phyloP scores from a whole-genome alignment of 495 filamentous ascomycete genomes.

The Tuber brumale region DNA sequence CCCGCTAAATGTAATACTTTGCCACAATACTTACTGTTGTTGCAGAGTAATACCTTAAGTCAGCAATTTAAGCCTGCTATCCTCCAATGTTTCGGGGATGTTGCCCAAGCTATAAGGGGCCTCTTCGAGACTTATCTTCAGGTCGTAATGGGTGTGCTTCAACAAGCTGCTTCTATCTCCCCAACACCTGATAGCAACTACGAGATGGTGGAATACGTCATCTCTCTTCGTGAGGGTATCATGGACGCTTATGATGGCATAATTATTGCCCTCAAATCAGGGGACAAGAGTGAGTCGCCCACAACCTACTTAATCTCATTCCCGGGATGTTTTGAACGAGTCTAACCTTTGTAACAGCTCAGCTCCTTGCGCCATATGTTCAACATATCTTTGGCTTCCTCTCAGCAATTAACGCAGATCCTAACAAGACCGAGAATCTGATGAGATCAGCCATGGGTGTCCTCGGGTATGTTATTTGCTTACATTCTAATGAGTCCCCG shows the following conservation, averaged over 20 bases:
- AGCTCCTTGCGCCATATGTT: conserved; percentile 66
- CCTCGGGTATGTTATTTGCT: conserved; percentile 63
- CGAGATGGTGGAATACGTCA: conserved; percentile 92
- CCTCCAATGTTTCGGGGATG: conserved; percentile 94
- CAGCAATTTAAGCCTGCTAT: conserved; percentile 99
- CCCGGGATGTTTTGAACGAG: background rate
- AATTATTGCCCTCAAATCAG: conserved; percentile 81
- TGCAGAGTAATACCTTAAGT: conserved; percentile 61
- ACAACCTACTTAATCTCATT: background rate
- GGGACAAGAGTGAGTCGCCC: conserved; percentile 61
- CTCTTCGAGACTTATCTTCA: conserved; percentile 87
- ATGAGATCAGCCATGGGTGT: conserved; percentile 93
- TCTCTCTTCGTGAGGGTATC: conserved; percentile 89
- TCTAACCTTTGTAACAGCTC: conserved; percentile 49
- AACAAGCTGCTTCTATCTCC: conserved; percentile 77
- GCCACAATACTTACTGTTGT: conserved; percentile 40
- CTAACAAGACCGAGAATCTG: conserved; percentile 80
- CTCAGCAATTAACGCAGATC: conserved; percentile 69
- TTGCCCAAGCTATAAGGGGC: conserved; percentile 88
- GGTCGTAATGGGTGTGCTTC: conserved; percentile 85
- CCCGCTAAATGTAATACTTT: conserved; percentile 7
- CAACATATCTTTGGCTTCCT: conserved; percentile 85
- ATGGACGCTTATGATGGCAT: conserved; percentile 99
- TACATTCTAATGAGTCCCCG: conserved; percentile 40
- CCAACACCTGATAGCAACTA: conserved; percentile 48